These are phyloP conservation scores for Pseudogymnoascus sp. DNA, from an alignment of 2,329 filamentous ascomycete genomes.

Conservation along the genomic window DNA sequence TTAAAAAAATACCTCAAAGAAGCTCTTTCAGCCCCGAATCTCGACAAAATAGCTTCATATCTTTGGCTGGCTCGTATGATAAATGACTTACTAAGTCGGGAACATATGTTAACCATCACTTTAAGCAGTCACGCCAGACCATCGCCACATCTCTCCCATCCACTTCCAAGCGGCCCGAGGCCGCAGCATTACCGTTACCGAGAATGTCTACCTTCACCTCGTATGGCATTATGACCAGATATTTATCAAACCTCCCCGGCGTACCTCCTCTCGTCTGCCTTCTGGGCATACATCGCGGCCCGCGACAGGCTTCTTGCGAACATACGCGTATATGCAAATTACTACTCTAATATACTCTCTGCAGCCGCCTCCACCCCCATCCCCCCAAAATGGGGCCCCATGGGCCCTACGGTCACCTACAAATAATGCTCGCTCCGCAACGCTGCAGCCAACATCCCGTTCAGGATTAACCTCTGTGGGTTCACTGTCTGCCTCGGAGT, in stretches of 20 bases:
- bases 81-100: neutral
- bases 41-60: conserved; percentile 10
- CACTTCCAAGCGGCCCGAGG: conserved; percentile 26
- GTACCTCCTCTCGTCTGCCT: conserved; percentile 23
- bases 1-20: neutral
- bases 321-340: conserved; percentile 20
- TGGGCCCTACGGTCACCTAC: neutral
- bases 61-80: conserved; percentile 12
- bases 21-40: neutral
- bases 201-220: conserved; percentile 30
- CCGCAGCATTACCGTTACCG: conserved; percentile 28
- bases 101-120: neutral
- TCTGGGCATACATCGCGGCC: conserved; percentile 26
- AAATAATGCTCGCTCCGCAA: neutral
- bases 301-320: conserved; percentile 27
- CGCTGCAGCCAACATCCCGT: neutral
- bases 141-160: conserved; percentile 16
- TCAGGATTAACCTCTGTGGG: too few species aligned
- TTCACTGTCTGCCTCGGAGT: neutral
- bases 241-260: conserved; percentile 28
- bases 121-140: neutral
- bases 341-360: neutral
- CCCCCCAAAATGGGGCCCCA: neutral
- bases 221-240: conserved; percentile 26
- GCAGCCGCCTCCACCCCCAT: neutral